Base-by-base conservation (phyloP, 192 early-diverging fungal species). In the Coemansia umbellata region DNA sequence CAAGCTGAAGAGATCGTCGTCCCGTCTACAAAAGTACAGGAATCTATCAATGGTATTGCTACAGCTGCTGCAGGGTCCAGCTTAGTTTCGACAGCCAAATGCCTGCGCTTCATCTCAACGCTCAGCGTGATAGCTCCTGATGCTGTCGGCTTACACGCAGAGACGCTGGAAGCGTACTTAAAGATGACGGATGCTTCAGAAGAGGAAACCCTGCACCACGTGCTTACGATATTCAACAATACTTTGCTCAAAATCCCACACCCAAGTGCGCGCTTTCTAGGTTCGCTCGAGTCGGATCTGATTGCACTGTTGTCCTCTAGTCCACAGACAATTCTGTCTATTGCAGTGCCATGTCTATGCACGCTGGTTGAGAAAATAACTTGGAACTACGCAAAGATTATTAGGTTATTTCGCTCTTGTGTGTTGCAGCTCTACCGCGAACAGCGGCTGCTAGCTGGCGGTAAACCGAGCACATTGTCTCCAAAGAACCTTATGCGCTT, bases 261-360 rank as follows among this genome's bases (percentile, higher is more conserved):
- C 17, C 81, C 78, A 8, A 81, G 83, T 63, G 56, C 78, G 23
- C 59, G 64, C 19, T 80, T 88, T 28, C 62, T 87, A 8, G 53
- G 37, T 13, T 42, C 70, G 5, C 66, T 90, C 0, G 88, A 92
- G 57, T 39, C 66, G 22, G 81, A 87, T 42, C 66, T 92, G 56
- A 53, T 84, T 7, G 48, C 58, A 23, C 45, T 86, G 13, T 57
- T 90, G 24, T 74, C 82, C 8, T 78, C 73, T 24, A 77, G 81
- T 31, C 78, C 82, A 24, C 74, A 85, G 54, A 58, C 50, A 24
- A 78, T 90, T 47, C 74, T 92, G 19, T 50, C 77, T 21, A 73
- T 80, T 17, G 84, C 82, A 18, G 80, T 90, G 6, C 83, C 87
- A 8, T 91, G 89, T 53, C 64, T 94, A 17, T 86, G 88, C 61